Base-by-base conservation (phyloP, 768 basidiomycete species). In the Leccinum incarnatum region DNA sequence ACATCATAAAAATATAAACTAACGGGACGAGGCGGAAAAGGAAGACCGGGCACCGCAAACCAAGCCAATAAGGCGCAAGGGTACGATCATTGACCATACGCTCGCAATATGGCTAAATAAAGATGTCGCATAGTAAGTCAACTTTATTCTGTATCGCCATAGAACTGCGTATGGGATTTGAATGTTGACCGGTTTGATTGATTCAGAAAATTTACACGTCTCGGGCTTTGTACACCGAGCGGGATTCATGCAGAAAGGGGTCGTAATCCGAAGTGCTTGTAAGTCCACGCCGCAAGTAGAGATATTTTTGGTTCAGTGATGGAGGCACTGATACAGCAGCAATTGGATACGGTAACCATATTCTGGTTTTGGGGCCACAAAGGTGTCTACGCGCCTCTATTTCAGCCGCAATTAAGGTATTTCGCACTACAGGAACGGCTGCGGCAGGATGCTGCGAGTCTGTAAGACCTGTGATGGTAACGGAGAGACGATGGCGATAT, bases 11-110 rank as follows among this genome's bases (percentile, higher is more conserved):
- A 21, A 21, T 21, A 2, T 2, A 21, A 21, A 21, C 21, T 21
- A 21, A 21, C 21, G 21, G 21, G 21, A 21, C 21, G 21, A 21
- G 21, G 21, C 21, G 21, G 21, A 21, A 21, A 46, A 60, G 11
- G 60, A 62, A 45, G 56, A 63, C 23, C 55, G 14, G 32, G 45
- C 29, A 27, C 46, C 21, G 5, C 53, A 17, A 11, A 12, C 32
- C 11, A 34, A 34, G 11, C 11, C 32, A 34, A 30, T 3, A 30
- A 30, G 2, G 9, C 30, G 30, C 30, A 30, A 30, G 30, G 30
- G 25, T 25, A 25, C 25, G 25, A 25, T 25, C 25, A 25, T 25
- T 5, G 25, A 25, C 25, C 25, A 7, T 4, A 32, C 32, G 11
- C 32, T 32, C 32, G 11, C 32, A 11, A 12, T 32, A 4, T 12